phyloP scores from a whole-genome alignment of 73 alveolate species.

The Stentor coeruleus region DNA sequence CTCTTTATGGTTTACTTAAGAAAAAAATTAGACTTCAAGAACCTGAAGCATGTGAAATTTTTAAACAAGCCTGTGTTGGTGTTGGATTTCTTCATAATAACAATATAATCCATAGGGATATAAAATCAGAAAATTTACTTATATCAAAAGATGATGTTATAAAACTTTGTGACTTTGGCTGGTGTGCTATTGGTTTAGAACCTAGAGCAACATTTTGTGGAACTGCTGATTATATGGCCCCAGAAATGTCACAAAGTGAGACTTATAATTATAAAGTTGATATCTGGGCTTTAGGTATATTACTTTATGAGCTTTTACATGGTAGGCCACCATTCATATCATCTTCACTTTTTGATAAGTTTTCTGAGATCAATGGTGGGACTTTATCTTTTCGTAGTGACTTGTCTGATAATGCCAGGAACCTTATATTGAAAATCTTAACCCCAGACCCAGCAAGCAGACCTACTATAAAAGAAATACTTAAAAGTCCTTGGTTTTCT shows the following conservation, averaged over 20 bases:
- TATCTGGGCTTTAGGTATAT: constrained; percentile 89
- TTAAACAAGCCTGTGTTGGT: constrained; percentile 56
- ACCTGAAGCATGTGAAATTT: constrained; percentile 59
- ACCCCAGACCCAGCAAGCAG: not conserved
- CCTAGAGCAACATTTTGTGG: constrained; percentile 89
- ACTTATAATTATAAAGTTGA: constrained; percentile 77
- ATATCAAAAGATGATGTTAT: constrained; percentile 57
- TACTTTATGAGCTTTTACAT: constrained; percentile 83
- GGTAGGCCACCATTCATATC: constrained; percentile 82
- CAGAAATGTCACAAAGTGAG: constrained; percentile 76
- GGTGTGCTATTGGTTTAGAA: constrained; percentile 66
- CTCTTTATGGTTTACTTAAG: constrained; percentile 54
- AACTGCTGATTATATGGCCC: constrained; percentile 95
- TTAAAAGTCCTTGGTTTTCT: constrained; percentile 36
- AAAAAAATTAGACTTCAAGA: constrained; percentile 56
- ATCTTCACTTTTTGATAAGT: not conserved
- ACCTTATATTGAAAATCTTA: not conserved
- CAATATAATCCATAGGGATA: constrained; percentile 62
- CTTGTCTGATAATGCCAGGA: not conserved
- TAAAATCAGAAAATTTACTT: constrained; percentile 89
- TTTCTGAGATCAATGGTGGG: not conserved
- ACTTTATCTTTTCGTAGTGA: not conserved
- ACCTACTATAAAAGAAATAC: constrained; percentile 31
- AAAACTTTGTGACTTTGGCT: constrained; percentile 93
- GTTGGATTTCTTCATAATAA: constrained; percentile 51